Percentiles rank a stretch among this genome's conserved stretches.
Evolutionary conservation across 2,329 filamentous ascomycete species (phyloP).

Genomic region (Colletotrichum sp.): DNA sequence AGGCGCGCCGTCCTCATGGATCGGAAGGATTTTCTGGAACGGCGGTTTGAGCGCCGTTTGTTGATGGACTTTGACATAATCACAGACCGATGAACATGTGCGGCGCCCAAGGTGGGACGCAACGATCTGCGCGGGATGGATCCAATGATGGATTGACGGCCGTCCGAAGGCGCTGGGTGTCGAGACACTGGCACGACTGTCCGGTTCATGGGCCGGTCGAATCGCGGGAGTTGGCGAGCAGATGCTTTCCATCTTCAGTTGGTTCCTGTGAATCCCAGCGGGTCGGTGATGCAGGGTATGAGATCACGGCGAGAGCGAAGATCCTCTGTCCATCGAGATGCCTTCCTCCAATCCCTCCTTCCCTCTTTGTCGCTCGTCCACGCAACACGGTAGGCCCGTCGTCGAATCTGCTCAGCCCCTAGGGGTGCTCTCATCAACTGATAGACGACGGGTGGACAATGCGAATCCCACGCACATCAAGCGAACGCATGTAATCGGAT

Average conservation of each 20-base stretch:
- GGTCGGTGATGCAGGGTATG: not conserved
- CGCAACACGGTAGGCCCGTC: not conserved
- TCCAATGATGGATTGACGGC: not conserved
- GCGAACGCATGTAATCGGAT: not conserved
- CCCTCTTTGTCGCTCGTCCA: not conserved
- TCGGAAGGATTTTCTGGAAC: not conserved
- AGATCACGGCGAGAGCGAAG: not conserved
- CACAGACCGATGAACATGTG: not conserved
- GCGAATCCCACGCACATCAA: not conserved
- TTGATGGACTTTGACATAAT: not conserved
- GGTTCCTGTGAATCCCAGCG: not conserved
- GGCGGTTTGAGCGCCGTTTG: conserved; percentile 8
- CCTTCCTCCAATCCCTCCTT: not conserved
- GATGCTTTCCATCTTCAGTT: not conserved
- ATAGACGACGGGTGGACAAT: not conserved
- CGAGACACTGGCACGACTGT: not conserved
- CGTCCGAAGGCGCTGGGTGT: not conserved
- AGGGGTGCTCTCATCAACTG: not conserved
- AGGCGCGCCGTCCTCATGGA: not conserved
- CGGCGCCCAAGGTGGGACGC: not conserved
- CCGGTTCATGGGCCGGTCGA: not conserved
- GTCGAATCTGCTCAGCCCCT: not conserved
- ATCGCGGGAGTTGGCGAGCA: not conserved
- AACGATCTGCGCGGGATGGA: conserved; percentile 6
- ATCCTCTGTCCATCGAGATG: conserved; percentile 3